Base-by-base conservation (phyloP, 805 yeast species). In the Saccharomycopsis sp. region DNA sequence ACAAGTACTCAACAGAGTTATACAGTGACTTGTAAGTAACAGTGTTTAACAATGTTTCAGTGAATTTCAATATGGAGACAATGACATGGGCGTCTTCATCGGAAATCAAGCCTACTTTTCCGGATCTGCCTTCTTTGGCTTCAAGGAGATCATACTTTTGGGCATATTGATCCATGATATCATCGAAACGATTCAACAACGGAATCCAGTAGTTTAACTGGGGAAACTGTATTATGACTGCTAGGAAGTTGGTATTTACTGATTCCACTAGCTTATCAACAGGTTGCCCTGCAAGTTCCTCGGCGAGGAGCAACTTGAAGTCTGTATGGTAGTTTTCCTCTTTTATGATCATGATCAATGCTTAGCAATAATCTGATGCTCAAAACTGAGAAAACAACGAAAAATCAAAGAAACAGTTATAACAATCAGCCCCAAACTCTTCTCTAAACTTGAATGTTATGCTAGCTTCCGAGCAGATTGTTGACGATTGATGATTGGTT, bases 141-240 rank as follows among this genome's bases (percentile, higher is more conserved):
- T 39, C 36, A 12, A 19, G 25, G n/a, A 47, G 48, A 7, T 61
- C 64, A 52, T 84, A 80, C 46, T 73, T 73, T 5, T 60, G 60
- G 12, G 81, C 69, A 17, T 70, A 62, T 3, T 53, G 51, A 38
- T 76, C 81, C 39, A 84, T 61, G 5, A 84, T 67, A 9, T 64
- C 68, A 55, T 88, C 96, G 53, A 88, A 75, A 51, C 79, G 66
- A 57, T 86, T 81, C 51, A 89, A 63, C 1, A 84, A 75, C 0
- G 80, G 71, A 21, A 83, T 72, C 92, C 95, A 88, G 45, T 77
- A 78, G 46, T 69, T 70, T 25, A 89, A 59, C 50, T 84, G 38
- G 16, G 29, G 23, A 20, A 43, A 43, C 5, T 37, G 30, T 18
- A 31, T 15, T n/a, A 43, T 34, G 7, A 43, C 33, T 15, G 41